phyloP scores from a whole-genome alignment of 1,139 yeast genomes.

The Suhomyces yuchorum region DNA sequence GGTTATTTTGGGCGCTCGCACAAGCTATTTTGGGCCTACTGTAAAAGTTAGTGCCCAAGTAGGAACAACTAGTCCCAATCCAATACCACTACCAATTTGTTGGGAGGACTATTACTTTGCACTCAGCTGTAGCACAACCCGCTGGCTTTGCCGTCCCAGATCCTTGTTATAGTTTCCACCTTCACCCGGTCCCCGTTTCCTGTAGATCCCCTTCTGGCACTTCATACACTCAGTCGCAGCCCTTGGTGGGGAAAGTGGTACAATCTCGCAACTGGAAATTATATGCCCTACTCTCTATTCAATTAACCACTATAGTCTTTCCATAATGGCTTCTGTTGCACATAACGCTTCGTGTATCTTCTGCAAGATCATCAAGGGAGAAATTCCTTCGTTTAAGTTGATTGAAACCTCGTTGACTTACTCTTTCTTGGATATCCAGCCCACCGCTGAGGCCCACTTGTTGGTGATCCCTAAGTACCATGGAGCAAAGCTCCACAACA shows the following conservation, averaged over 20 bases:
- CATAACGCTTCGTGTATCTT: constrained; percentile 69
- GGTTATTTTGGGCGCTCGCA: background rate
- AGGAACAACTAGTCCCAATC: too few species aligned
- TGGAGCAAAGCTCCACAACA: constrained; percentile 86
- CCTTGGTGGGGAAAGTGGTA: background rate
- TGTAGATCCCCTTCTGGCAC: too few species aligned
- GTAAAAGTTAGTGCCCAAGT: too few species aligned
- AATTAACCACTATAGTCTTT: constrained; percentile 10
- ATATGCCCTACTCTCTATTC: background rate
- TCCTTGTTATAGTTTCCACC: too few species aligned
- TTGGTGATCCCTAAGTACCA: constrained; percentile 88
- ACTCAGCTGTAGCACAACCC: too few species aligned
- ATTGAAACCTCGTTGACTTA: constrained; percentile 77
- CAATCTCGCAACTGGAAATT: background rate
- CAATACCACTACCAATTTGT: too few species aligned
- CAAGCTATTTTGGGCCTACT: too few species aligned
- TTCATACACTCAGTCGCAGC: background rate
- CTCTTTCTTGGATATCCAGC: constrained; percentile 91
- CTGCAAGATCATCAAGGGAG: constrained; percentile 92
- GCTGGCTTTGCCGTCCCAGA: too few species aligned
- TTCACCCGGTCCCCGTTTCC: too few species aligned
- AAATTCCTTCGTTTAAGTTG: constrained; percentile 87
- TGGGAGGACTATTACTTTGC: too few species aligned
- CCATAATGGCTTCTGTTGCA: constrained; percentile 29
- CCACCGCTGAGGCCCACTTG: constrained; percentile 86